Conservation (phyloP, 805 yeast species). For the Grigorovia jiainica region DNA sequence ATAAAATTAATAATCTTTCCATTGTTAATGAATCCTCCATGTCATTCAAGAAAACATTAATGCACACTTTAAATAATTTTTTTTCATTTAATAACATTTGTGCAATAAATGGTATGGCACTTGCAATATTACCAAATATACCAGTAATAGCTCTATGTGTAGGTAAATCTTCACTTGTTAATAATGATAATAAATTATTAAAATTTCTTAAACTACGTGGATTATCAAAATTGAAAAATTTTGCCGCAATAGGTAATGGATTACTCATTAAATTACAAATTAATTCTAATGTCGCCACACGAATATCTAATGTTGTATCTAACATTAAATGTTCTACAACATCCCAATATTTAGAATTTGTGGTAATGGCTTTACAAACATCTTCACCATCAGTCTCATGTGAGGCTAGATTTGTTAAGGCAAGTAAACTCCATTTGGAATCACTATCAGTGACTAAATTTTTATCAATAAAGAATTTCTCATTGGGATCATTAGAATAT, state of each 20-base stretch:
- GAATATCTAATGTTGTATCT: slow-evolving; percentile 40
- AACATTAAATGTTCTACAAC: slow-evolving; percentile 37
- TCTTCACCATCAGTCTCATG: slow-evolving; percentile 33
- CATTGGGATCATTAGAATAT: slow-evolving; percentile 1
- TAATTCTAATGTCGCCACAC: slow-evolving; percentile 54
- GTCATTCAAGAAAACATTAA: slow-evolving; percentile 21
- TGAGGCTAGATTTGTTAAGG: slow-evolving; percentile 60
- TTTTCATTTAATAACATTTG: slow-evolving; percentile 21
- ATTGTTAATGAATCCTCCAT: slow-evolving; percentile 23
- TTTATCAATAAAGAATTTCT: slow-evolving; percentile 9
- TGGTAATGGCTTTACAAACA: slow-evolving; percentile 21
- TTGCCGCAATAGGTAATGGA: slow-evolving; percentile 33
- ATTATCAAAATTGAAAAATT: slow-evolving; percentile 47
- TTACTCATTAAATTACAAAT: slow-evolving; percentile 47
- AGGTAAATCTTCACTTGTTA: slow-evolving; percentile 30
- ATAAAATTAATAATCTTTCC: slow-evolving; percentile 27
- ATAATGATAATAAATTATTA: slow-evolving; percentile 32
- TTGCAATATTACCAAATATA: slow-evolving; percentile 28
- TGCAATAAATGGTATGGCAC: slow-evolving; percentile 29
- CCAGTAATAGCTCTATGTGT: slow-evolving; percentile 37
- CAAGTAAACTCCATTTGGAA: slow-evolving; percentile 47
- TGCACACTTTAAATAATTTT: slow-evolving; percentile 19
- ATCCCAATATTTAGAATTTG: slow-evolving; percentile 35
- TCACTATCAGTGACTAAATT: slow-evolving; percentile 20
- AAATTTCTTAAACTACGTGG: slow-evolving; percentile 33